Evolutionary conservation across 2,329 filamentous ascomycete species (phyloP), one percentile per base, ranked within the genome.

Genomic region (Colletotrichum camelliae): DNA sequence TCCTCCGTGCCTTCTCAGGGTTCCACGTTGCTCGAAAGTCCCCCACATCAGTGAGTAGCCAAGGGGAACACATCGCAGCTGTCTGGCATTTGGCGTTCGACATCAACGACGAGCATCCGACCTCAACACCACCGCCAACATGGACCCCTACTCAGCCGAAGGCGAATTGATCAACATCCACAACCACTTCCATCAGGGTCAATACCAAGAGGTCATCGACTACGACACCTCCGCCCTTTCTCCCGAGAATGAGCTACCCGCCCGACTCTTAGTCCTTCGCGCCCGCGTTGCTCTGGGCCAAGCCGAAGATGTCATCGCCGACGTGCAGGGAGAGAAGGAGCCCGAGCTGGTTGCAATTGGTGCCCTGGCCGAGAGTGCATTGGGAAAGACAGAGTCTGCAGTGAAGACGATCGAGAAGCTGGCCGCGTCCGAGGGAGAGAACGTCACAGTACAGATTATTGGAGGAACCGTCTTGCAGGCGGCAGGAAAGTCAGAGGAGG

Each of bases 181-280:
- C 87, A 93, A 91, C 85, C 85, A 91, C 86, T 94, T 94, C 86
- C 90, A 93, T 84, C 91, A 93, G 85, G 96, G 95, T 83, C 96
- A 98, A 88, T 98, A 95, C 89, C 91, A 95, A 82, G 90, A 93
- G 82, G 96, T 97, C 78, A 86, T 97, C 85, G 94, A 97, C 87
- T 98, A 96, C 86, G 94, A 97, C 85, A 94, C 93, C 58, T 92
- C 94, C 7, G 89, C 93, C 75, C 94, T 98, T 82, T 97, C 95
- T 60, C 80, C 93, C 78, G 92, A 94, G 81, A 98, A 98, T 87
- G 89, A 89, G 62, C 89, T 96, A 16, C 92, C 95, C 57, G 94
- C 95, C 55, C 93, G 93, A 74, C 87, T 98, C 60, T 91, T 98
- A 72, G 90, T 94, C 83, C 92, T 96, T 78, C 95, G 97, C 83